Evolutionary conservation across 83 land plant species (phyloP).

Genomic region (Thuja plicata): DNA sequence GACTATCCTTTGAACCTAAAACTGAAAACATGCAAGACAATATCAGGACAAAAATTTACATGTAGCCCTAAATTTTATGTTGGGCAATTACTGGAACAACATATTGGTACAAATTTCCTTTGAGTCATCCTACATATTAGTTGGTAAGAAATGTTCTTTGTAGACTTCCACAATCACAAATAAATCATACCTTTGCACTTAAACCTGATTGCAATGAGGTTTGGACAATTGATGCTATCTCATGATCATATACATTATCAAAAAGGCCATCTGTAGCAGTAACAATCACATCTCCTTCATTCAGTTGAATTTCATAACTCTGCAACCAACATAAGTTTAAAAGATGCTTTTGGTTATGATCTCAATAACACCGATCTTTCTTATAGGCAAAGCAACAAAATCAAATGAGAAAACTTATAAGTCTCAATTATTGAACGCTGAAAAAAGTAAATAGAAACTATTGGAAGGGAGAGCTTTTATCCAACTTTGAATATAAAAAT

Average conservation of each 20-base stretch:
- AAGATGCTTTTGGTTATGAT: not conserved
- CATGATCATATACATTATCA: slow-evolving; percentile 83
- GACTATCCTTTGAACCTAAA: not conserved
- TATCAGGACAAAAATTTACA: not conserved
- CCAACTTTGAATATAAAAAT: not conserved
- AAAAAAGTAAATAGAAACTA: not conserved
- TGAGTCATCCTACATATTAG: not conserved
- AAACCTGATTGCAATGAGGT: slow-evolving; percentile 33
- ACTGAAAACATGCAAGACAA: not conserved
- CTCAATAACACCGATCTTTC: not conserved
- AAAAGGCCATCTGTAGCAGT: slow-evolving; percentile 84
- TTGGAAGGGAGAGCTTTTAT: not conserved
- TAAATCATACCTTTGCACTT: slow-evolving; percentile 32
- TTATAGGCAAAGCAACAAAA: not conserved
- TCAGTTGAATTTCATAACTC: slow-evolving; percentile 53
- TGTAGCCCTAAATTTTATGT: not conserved
- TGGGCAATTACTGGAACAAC: not conserved
- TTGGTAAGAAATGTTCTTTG: not conserved
- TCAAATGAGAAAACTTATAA: not conserved
- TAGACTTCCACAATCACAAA: not conserved
- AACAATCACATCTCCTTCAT: slow-evolving; percentile 82
- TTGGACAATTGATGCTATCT: slow-evolving; percentile 54
- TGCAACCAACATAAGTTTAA: slow-evolving; percentile 29
- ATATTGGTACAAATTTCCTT: not conserved
- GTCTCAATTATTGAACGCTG: not conserved